Base-by-base conservation (phyloP, 2,329 filamentous ascomycete species). In the Ceratocystis ficicola region DNA sequence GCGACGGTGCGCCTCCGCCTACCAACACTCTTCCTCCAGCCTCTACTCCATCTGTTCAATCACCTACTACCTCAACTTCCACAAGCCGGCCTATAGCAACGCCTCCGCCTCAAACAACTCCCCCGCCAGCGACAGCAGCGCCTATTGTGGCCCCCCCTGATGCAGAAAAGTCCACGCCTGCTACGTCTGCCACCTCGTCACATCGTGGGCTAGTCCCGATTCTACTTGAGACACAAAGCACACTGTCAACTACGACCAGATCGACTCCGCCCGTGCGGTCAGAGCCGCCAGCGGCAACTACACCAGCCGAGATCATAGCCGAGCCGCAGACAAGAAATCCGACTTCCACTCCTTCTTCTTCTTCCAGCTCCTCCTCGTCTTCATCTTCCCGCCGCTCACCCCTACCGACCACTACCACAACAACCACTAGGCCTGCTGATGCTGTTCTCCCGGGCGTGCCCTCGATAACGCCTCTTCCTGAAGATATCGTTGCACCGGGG, bases 401-500 rank as follows among this genome's bases (percentile, higher is more conserved):
- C 32, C 12, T 28, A 1, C 41, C 62, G 10, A 62, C 55, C 32
- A 44, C 25, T 15, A 50, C 41, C 17, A 46, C 64, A 1, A 64
- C 41, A 30, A 61, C 44, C 57, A 8, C 36, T 12, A 28, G 57
- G 17, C 22, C 62, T 20, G 25, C 6, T 36, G 20, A 32, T 5
- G 44, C 57, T 15, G 3, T 28, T 28, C 46, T 63, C 17, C 32
- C 57, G 12, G 8, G 22, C 25, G 8, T 41, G 28, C 44, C 50
- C 7, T 15, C 36, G 32, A 55, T 67, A 41, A 65, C 63, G 7
- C 62, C 63, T 8, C 63, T 67, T 6, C 46, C 62, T 25, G 62
- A 67, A 44, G 48, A 48, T 44, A 44, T 25, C 5, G 66, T 59
- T 36, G 50, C 55, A 44, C 4, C 52, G 1, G 48, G 20, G 36